A percentile compares a stretch with the other conserved stretches of the same genome.
phyloP scores from a whole-genome alignment of 2,329 filamentous ascomycete genomes.

The Colletotrichum graminicola region DNA sequence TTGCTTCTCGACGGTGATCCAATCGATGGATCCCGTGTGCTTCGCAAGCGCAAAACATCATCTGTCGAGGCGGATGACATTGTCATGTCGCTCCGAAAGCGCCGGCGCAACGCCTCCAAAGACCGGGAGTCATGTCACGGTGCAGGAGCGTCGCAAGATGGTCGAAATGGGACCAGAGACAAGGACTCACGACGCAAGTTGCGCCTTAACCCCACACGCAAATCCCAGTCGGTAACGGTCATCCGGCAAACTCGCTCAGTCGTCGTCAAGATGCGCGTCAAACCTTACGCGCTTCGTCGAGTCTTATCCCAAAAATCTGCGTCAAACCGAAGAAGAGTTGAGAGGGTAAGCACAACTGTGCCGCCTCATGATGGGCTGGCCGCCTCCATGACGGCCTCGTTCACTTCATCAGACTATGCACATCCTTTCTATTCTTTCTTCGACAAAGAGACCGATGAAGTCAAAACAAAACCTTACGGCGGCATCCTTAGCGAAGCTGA shows the following conservation, averaged over 20 bases:
- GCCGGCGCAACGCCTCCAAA: constrained; percentile 62
- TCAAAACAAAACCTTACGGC: constrained; percentile 93
- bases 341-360: constrained; percentile 50
- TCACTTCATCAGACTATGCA: constrained; percentile 65
- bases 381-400: constrained; percentile 46
- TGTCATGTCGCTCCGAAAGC: constrained; percentile 64
- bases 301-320: constrained; percentile 68
- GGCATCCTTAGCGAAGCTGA: constrained; percentile 91
- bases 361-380: constrained; percentile 45
- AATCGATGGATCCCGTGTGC: constrained; percentile 79
- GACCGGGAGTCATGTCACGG: constrained; percentile 52
- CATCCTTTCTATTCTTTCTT: constrained; percentile 90
- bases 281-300: constrained; percentile 68
- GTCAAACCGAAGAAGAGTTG: constrained; percentile 64
- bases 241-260: constrained; percentile 49
- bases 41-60: constrained; percentile 88
- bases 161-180: constrained; percentile 48
- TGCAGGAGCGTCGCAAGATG: constrained; percentile 52
- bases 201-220: constrained; percentile 62
- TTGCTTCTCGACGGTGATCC: constrained; percentile 79
- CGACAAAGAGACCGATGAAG: constrained; percentile 89
- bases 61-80: constrained; percentile 73
- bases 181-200: constrained; percentile 67
- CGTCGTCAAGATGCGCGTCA: constrained; percentile 69
- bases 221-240: constrained; percentile 56